Base-by-base conservation (phyloP, 2,329 filamentous ascomycete genomes). In the Apiospora kogelbergensis region DNA sequence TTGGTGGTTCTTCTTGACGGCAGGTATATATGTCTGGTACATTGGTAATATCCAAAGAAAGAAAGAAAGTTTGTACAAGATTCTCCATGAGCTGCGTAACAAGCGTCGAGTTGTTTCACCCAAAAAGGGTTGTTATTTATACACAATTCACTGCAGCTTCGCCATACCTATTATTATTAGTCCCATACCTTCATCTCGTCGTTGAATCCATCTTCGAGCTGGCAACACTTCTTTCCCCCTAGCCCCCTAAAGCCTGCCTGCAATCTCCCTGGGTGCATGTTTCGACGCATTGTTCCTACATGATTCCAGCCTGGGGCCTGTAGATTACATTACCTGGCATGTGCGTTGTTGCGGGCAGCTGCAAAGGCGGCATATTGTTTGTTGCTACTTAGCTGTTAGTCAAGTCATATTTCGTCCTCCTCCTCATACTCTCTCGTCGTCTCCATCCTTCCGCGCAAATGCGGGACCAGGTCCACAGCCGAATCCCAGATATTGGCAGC, bases 401-500 rank as follows among this genome's bases (percentile, higher is more conserved):
- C 37, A 40, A 40, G 37, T 20, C 7, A 33, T 33, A 60, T 37
- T n/a, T 60, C 46, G 26, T 53, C 22, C 24, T 26, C 13, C 22
- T 7, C 7, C 37, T 37, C 17, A 15, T 13, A 42, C 13, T 42
- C 48, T 11, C 20, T 20, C 15, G 20, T 5, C 17, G 30, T 37
- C 53, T 60, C 53, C 53, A 60, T 17, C 37, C 53, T 22, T 9
- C 48, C 24, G 33, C 60, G 17, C 26, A 33, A 33, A 68, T 65
- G 68, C 66, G 68, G 53, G 42, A 6, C 64, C 65, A 37, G 30
- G 33, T 63, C 53, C 69, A 68, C 48, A 66, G 64, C 66, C 66
- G 40, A 67, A 46, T 57, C 63, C 37, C 65, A 40, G 45, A 46
- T 67, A 65, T 69, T 60, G 60, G 44, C 63, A 46, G 48, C 53